A percentile compares a stretch with the other conserved stretches of the same genome.
phyloP scores from a whole-genome alignment of 75 land plant species.

The Selaginella tamariscina region DNA sequence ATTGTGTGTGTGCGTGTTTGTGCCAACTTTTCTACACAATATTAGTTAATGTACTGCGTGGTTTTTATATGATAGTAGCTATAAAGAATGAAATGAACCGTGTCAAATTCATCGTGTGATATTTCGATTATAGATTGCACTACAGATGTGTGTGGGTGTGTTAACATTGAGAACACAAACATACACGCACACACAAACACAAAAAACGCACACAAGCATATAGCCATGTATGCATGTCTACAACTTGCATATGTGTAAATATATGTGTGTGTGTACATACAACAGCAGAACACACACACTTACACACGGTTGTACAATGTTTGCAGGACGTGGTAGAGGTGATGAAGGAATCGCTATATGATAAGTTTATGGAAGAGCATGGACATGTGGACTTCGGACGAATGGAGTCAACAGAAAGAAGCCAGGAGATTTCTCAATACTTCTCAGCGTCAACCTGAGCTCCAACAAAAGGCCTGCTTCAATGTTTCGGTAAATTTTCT shows the following conservation, averaged over 20 bases:
- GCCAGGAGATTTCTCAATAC: constrained; percentile 66
- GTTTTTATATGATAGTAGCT: no score
- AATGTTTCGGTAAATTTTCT: constrained; percentile 47
- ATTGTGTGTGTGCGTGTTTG: no score
- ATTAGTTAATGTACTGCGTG: no score
- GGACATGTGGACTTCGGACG: constrained; percentile 75
- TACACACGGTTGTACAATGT: constrained; percentile 39
- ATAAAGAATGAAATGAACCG: no score
- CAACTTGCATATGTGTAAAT: constrained; percentile 93
- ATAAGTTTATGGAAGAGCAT: constrained; percentile 85
- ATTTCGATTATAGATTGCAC: no score
- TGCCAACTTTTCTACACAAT: no score
- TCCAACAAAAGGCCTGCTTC: constrained; percentile 59
- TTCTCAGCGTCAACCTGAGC: constrained; percentile 63
- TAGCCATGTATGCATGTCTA: no score
- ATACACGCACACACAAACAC: no score
- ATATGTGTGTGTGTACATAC: constrained; percentile 95
- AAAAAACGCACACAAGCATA: no score
- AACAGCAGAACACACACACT: constrained; percentile 84
- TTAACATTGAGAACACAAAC: no score
- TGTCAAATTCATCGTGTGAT: no score
- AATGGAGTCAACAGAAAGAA: constrained; percentile 88
- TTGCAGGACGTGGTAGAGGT: constrained; percentile 88
- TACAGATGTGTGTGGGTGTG: no score
- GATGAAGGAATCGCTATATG: constrained; percentile 89